Evolutionary conservation across 345 rosid species (phyloP).

Genomic region (Cochlearia excelsa): DNA sequence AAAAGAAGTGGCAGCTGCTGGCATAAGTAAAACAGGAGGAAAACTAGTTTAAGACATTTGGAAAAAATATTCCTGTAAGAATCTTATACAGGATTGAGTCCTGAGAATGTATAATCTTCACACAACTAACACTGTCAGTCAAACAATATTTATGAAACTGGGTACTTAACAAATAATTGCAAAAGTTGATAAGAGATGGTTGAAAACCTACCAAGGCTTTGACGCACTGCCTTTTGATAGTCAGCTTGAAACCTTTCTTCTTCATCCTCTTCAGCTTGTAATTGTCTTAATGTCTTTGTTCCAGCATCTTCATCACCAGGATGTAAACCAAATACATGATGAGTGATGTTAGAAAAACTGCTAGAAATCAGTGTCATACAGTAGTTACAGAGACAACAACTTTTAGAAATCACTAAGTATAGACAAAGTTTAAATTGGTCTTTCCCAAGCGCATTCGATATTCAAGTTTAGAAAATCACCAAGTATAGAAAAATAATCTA

Average conservation of each 20-base stretch:
- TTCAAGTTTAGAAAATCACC: too few relatives aligned
- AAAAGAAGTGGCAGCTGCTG: not conserved
- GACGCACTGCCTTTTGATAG: constrained; percentile 70
- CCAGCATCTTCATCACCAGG: constrained; percentile 42
- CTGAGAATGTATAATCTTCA: constrained; percentile 16
- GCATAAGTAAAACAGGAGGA: constrained; percentile 3
- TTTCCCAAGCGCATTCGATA: too few relatives aligned
- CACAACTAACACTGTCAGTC: constrained; percentile 2
- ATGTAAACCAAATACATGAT: constrained; percentile 29
- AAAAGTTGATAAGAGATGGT: constrained; percentile 20
- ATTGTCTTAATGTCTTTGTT: constrained; percentile 68
- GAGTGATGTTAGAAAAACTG: constrained; percentile 13
- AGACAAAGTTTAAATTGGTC: not conserved
- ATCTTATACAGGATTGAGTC: not conserved
- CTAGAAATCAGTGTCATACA: constrained; percentile 10
- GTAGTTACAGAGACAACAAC: not conserved
- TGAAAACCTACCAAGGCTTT: constrained; percentile 72
- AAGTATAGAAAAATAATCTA: too few relatives aligned
- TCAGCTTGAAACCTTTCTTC: constrained; percentile 97
- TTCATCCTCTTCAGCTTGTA: constrained; percentile 78
- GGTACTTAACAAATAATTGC: not conserved
- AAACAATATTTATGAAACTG: constrained; percentile 14
- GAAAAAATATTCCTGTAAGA: not conserved
- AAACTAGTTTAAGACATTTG: not conserved
- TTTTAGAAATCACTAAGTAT: not conserved